Base-by-base conservation (phyloP, 768 basidiomycete genomes). In the Lentinula sp. region DNA sequence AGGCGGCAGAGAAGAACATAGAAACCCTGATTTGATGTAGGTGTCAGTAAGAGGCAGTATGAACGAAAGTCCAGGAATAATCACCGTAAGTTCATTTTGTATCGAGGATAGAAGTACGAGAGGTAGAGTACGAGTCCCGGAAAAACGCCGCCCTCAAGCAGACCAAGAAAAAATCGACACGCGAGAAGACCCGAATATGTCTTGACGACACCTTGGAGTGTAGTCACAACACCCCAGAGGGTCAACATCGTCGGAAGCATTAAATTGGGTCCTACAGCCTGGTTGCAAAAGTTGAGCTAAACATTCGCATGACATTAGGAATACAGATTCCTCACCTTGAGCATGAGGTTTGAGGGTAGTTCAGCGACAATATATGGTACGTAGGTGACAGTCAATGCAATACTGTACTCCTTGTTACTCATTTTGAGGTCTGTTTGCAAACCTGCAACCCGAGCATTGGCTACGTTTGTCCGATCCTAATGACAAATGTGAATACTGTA, bases 171-270 rank as follows among this genome's bases (percentile, higher is more conserved):
- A 72, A 81, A 83, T 20, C 81, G 74, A 46, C 78, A 79, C 3
- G 72, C 78, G 50, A 82, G 70, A 4, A 83, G 74, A 33, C 79
- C 80, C 4, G 62, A 36, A 61, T 83, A 83, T 50, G 62, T 74
- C 41, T 68, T 72, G 16, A 81, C 78, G 15, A 87, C 75, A 33
- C 88, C 86, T 78, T 90, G 87, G 49, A 83, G 73, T 8, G 84
- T 77, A 9, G 81, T 78, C 13, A 85, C 79, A n/a, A 88, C 51
- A n/a, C 88, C 88, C 88, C 89, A 91, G 0, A 83, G 65, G 0
- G 81, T 78, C 52, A 88, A 71, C 79, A 88, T 83, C 1, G 81
- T 70, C 0, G 89, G 88, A 53, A 83, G 63, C 68, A 87, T 77
- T 51, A 82, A 71, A 60, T 83, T 77, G n/a, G 85, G 79, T 1